Evolutionary conservation across 2,329 filamentous ascomycete genomes (phyloP), one percentile per base, ranked within the genome.

Genomic region (Reticulascus tulasneorum): DNA sequence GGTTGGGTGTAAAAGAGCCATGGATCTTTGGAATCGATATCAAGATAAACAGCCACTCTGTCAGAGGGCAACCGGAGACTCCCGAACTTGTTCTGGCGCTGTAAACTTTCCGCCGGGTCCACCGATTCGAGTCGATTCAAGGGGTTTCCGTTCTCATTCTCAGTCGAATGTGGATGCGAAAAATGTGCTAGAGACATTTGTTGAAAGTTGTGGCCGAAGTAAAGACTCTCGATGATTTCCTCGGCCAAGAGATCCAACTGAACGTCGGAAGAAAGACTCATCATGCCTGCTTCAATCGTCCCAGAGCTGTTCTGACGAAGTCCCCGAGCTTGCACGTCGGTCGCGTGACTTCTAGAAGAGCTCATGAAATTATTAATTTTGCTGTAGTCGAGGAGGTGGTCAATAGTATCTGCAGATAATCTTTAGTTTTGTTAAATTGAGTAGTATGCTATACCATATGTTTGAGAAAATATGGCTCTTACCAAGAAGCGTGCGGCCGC

Each of bases 1-100:
- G 71, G 63, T 31, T 77, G 67, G 2, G 69, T 66, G 15, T 63
- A 57, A 47, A 73, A 74, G 8, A 59, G 52, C 69, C 73, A 77
- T n/a, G n/a, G n/a, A n/a, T n/a, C n/a, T n/a, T n/a, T n/a, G n/a
- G n/a, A n/a, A n/a, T n/a, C n/a, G n/a, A n/a, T n/a, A n/a, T n/a
- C n/a, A n/a, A n/a, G n/a, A n/a, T n/a, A n/a, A n/a, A n/a, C n/a
- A n/a, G n/a, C n/a, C n/a, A n/a, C n/a, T n/a, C n/a, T n/a, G n/a
- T n/a, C n/a, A n/a, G n/a, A n/a, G n/a, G n/a, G n/a, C n/a, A n/a
- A n/a, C n/a, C n/a, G n/a, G n/a, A n/a, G n/a, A n/a, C n/a, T n/a
- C n/a, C n/a, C n/a, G n/a, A n/a, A n/a, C n/a, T n/a, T n/a, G n/a
- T n/a, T n/a, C n/a, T n/a, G n/a, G n/a, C n/a, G n/a, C n/a, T n/a